A percentile compares a stretch with the other conserved stretches of the same genome.
These are phyloP conservation scores for Microcera coccophila DNA, from an alignment of 2,329 filamentous ascomycete species.

Conservation along the genomic window DNA sequence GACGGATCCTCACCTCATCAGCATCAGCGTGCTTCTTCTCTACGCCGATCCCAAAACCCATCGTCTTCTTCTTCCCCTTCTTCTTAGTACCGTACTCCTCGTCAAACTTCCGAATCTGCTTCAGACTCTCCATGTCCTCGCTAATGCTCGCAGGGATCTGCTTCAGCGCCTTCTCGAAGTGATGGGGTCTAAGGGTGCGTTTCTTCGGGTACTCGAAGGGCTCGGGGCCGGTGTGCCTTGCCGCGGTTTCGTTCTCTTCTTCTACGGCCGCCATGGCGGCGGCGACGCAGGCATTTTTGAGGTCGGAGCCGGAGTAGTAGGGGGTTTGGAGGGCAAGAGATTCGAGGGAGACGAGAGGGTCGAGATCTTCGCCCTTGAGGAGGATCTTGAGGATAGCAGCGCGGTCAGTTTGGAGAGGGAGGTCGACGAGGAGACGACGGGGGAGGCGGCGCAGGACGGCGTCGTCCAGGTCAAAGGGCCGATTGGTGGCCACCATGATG, in stretches of 20 bases:
- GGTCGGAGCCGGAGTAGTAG: slow-evolving; percentile 76
- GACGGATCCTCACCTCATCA: slow-evolving; percentile 44
- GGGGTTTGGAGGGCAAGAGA: slow-evolving; percentile 64
- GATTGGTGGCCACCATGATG: slow-evolving; percentile 96
- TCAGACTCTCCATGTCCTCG: slow-evolving; percentile 85
- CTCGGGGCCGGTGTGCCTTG: slow-evolving; percentile 37
- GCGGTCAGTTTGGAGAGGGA: slow-evolving; percentile 64
- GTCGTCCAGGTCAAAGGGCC: slow-evolving; percentile 91
- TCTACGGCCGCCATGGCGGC: slow-evolving; percentile 75
- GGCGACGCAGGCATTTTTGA: slow-evolving; percentile 78
- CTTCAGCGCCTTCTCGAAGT: slow-evolving; percentile 81
- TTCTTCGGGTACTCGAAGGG: slow-evolving; percentile 60
- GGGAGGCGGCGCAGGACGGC: slow-evolving; percentile 75
- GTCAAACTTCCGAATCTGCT: slow-evolving; percentile 89
- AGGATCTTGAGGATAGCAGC: slow-evolving; percentile 68
- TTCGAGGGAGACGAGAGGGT: slow-evolving; percentile 56
- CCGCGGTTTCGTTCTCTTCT: slow-evolving; percentile 57
- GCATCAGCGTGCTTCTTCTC: slow-evolving; percentile 35
- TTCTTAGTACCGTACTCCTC: slow-evolving; percentile 86
- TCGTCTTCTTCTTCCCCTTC: slow-evolving; percentile 55
- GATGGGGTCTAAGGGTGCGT: slow-evolving; percentile 52
- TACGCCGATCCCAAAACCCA: slow-evolving; percentile 56
- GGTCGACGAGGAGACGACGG: slow-evolving; percentile 67
- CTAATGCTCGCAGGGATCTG: slow-evolving; percentile 91
- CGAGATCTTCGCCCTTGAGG: slow-evolving; percentile 63